Conservation (phyloP, 805 yeast genomes). For the Candida peoriensis region DNA sequence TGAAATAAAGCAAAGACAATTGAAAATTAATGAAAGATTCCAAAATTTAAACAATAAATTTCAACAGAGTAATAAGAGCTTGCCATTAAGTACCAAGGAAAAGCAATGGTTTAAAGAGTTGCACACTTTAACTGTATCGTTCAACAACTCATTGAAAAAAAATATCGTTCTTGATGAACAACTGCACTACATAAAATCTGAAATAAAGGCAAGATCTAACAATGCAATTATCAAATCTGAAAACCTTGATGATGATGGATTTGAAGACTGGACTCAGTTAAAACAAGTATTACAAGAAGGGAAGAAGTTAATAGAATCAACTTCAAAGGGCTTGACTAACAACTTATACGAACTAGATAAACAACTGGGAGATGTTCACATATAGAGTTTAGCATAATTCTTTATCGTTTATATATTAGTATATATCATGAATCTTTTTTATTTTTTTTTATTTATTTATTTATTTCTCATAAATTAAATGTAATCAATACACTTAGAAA, state of each 20-base stretch:
- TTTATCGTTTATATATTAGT: not conserved
- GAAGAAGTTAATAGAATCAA: conserved; percentile 22
- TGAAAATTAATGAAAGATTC: conserved; percentile 27
- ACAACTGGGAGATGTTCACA: conserved; percentile 6
- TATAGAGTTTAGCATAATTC: conserved; percentile 5
- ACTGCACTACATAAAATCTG: conserved; percentile 23
- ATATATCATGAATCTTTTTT: not conserved
- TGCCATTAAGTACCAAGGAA: conserved; percentile 36
- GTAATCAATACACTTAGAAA: conserved; percentile 40
- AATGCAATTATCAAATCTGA: conserved; percentile 5
- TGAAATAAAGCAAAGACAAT: conserved; percentile 28
- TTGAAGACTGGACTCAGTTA: conserved; percentile 31
- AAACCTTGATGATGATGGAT: conserved; percentile 1
- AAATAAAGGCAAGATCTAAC: conserved; percentile 14
- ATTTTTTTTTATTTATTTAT: not conserved
- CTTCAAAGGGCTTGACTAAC: conserved; percentile 12
- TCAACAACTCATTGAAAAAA: conserved; percentile 28
- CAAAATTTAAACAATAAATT: conserved; percentile 25
- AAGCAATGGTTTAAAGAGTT: conserved; percentile 42
- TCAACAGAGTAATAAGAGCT: conserved; percentile 14
- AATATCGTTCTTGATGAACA: conserved; percentile 25
- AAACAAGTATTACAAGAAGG: conserved; percentile 29
- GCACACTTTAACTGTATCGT: conserved; percentile 24
- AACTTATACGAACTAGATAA: conserved; percentile 19
- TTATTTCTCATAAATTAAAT: conserved; percentile 1